phyloP scores from a whole-genome alignment of 495 filamentous ascomycete genomes.

The Letharia columbiana region DNA sequence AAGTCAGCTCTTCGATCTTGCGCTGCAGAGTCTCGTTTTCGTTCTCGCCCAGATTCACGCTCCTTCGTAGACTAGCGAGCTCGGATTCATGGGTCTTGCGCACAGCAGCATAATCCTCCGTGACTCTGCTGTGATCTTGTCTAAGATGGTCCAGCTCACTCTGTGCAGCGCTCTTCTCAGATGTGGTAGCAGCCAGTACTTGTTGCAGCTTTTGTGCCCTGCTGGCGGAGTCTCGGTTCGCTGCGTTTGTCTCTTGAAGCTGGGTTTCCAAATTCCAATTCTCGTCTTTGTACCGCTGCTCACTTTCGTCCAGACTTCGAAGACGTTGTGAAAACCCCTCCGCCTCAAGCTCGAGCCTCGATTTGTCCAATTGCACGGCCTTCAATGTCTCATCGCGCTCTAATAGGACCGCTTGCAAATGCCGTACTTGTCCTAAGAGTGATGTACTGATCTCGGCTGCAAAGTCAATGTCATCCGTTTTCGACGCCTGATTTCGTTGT shows the following conservation, averaged over 20 bases:
- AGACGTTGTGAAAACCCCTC: constrained; percentile 72
- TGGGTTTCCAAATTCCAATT: constrained; percentile 94
- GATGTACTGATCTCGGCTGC: constrained; percentile 92
- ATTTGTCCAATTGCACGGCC: constrained; percentile 60
- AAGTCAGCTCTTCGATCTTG: constrained; percentile 75
- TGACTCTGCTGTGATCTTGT: constrained; percentile 61
- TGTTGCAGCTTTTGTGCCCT: constrained; percentile 73
- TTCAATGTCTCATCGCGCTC: constrained; percentile 84
- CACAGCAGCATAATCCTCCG: constrained; percentile 64
- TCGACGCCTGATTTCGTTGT: constrained; percentile 80
- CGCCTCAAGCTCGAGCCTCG: constrained; percentile 69
- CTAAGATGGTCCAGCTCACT: constrained; percentile 84
- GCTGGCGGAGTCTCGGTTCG: constrained; percentile 61
- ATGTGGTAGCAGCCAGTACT: constrained; percentile 52
- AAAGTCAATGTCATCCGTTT: constrained; percentile 88
- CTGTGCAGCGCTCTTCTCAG: constrained; percentile 69
- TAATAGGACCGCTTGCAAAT: constrained; percentile 69
- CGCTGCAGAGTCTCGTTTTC: constrained; percentile 67
- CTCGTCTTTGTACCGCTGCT: constrained; percentile 91
- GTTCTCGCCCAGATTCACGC: constrained; percentile 59
- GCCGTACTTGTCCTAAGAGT: constrained; percentile 78
- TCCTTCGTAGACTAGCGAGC: constrained; percentile 66
- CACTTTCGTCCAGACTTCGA: constrained; percentile 77
- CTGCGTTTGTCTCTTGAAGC: constrained; percentile 67
- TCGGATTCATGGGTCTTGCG: constrained; percentile 86